Evolutionary conservation across 257 asterid genomes (phyloP).

Genomic region (Coffea eugenioides): DNA sequence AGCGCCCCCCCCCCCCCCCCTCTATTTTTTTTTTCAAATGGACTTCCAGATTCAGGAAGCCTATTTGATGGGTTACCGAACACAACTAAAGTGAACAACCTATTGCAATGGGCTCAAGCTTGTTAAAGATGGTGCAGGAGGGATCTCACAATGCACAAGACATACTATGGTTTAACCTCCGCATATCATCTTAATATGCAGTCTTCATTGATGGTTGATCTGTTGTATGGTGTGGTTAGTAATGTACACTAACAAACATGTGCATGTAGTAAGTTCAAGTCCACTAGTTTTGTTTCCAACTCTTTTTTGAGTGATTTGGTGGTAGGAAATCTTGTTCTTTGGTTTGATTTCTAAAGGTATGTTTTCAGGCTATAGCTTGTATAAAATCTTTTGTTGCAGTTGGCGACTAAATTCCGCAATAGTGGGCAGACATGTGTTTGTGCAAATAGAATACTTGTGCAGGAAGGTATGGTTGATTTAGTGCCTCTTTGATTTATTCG

Average conservation of each 20-base stretch:
- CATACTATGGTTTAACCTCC: too few relatives aligned
- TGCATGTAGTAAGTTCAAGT: not conserved
- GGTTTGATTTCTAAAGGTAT: slow-evolving; percentile 3
- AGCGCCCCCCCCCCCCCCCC: too few relatives aligned
- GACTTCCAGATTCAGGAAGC: too few relatives aligned
- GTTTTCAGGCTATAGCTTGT: slow-evolving; percentile 19
- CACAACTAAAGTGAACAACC: not conserved
- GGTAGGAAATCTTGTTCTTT: not conserved
- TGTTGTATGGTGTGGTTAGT: not conserved
- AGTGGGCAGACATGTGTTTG: slow-evolving; percentile 99
- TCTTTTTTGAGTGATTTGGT: not conserved
- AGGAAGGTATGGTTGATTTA: slow-evolving; percentile 63
- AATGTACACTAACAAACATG: not conserved
- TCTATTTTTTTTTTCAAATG: too few relatives aligned
- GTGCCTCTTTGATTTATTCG: not conserved
- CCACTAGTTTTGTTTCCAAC: not conserved
- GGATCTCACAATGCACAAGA: not conserved
- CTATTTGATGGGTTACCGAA: not conserved
- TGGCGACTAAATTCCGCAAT: slow-evolving; percentile 91
- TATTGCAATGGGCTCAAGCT: not conserved
- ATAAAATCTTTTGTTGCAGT: slow-evolving; percentile 47
- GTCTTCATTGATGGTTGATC: not conserved
- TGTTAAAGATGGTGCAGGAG: not conserved
- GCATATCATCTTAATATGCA: too few relatives aligned
- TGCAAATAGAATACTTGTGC: slow-evolving; percentile 92